Base-by-base conservation (phyloP, 495 filamentous ascomycete genomes). In the Astrothelium macrocarpum region DNA sequence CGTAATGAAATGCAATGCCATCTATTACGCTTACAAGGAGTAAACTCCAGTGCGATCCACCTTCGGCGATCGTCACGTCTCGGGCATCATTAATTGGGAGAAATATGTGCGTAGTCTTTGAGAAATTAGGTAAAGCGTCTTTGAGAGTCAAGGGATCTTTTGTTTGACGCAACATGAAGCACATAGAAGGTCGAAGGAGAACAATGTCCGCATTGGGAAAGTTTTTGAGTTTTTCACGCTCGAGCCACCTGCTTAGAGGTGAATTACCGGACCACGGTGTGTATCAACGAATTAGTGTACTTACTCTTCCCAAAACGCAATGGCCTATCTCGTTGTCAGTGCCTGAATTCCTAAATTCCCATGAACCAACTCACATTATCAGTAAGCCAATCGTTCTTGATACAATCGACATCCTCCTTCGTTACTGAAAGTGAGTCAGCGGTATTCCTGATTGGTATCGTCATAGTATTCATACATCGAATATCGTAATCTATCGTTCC, bases 231-330 rank as follows among this genome's bases (percentile, higher is more conserved):
- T 89, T 82, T 77, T 97, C 92, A 61, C 85, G 90, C 74, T 97
- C 95, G 61, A 98, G 84, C 73, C 89, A 93, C 79, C 90, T 95
- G 64, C 64, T 28, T 59, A 23, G 16, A 23, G 46, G 3, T 46
- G 18, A 28, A 61, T 18, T 59, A 53, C n/a, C 59, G 63, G 49
- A 20, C n/a, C 34, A 56, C 43, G 59, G 64, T 20, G 34, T 39
- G 46, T 14, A 25, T 14, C 26, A 32, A 5, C 26, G 59, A 78
- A 84, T 75, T 56, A 16, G 5, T 28, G 20, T 28, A 29, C 49
- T 56, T 85, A 96, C 85, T 97, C 94, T 81, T 97, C 89, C 92
- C 94, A 98, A 73, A 98, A 98, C 60, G 91, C 88, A 59, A 98
- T 98, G 66, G 83, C 86, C 87, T 90, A 10, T 20, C 32, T 28